These are phyloP conservation scores for Nephelium lappaceum DNA, from an alignment of 345 rosid genomes.

Conservation along the genomic window DNA sequence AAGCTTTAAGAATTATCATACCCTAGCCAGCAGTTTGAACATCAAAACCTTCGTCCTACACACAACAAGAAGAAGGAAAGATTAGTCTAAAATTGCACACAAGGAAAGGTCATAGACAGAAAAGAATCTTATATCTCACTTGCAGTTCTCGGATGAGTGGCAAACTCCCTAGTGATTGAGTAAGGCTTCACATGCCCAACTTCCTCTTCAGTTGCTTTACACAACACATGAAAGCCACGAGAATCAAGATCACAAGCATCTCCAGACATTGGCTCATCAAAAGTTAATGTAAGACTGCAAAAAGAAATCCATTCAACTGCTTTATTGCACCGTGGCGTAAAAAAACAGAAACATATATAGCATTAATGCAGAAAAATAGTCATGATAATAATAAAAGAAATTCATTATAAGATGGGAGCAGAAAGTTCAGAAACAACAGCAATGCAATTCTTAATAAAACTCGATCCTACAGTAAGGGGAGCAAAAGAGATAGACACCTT, in stretches of 20 bases:
- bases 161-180: slow-evolving; percentile 91
- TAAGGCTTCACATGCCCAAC: slow-evolving; percentile 93
- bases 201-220: slow-evolving; percentile 88
- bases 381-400: neutral
- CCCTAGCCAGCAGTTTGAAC: slow-evolving; percentile 95
- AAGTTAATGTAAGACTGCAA: slow-evolving; percentile 68
- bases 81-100: slow-evolving; percentile 8
- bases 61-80: slow-evolving; percentile 9
- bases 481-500: slow-evolving; percentile 47
- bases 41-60: slow-evolving; percentile 94
- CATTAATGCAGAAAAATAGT: neutral
- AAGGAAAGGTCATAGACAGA: neutral
- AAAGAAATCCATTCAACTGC: slow-evolving; percentile 13
- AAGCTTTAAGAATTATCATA: slow-evolving; percentile 29
- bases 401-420: slow-evolving; percentile 6
- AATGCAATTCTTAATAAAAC: slow-evolving; percentile 11
- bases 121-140: slow-evolving; percentile 40
- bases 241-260: slow-evolving; percentile 95
- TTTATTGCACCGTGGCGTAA: neutral
- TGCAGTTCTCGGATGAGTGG: slow-evolving; percentile 90
- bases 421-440: neutral
- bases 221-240: slow-evolving; percentile 77
- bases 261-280: slow-evolving; percentile 76
- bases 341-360: neutral
- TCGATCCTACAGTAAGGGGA: neutral